These are phyloP conservation scores for Phytophthora quininea DNA, from an alignment of 352 stramenopile genomes.

Conservation along the genomic window DNA sequence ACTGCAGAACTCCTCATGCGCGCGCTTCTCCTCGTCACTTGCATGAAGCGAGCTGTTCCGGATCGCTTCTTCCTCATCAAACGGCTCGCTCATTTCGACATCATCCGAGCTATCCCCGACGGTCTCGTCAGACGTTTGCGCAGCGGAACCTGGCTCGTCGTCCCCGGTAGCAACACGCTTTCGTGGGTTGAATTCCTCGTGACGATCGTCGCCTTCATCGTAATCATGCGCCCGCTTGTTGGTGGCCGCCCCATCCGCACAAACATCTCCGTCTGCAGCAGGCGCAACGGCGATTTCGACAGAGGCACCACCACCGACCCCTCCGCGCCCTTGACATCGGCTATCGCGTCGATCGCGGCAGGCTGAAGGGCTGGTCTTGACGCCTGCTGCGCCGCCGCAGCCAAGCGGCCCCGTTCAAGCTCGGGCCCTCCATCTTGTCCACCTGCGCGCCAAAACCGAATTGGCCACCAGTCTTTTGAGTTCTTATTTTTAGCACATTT, in stretches of 20 bases:
- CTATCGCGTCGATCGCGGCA: not conserved
- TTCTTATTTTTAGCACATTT: no score
- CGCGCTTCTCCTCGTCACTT: constrained; percentile 26
- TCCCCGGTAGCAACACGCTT: constrained; percentile 30
- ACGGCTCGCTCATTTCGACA: constrained; percentile 35
- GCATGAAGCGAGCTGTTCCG: constrained; percentile 10
- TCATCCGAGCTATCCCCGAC: constrained; percentile 40
- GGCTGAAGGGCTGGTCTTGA: not conserved
- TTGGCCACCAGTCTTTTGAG: no score
- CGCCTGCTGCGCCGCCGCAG: constrained; percentile 1
- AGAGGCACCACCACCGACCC: not conserved
- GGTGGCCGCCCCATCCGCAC: not conserved
- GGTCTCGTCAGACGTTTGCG: constrained; percentile 32
- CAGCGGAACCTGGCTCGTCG: constrained; percentile 11
- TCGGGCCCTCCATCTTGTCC: constrained; percentile 16
- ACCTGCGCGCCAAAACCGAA: constrained; percentile 10
- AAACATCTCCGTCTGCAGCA: constrained; percentile 1
- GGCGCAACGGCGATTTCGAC: not conserved
- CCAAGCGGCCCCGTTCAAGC: not conserved
- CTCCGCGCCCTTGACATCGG: not conserved
- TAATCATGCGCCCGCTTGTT: constrained; percentile 32
- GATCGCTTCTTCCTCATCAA: constrained; percentile 26
- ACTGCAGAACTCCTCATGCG: constrained; percentile 37
- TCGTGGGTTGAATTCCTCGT: constrained; percentile 4
- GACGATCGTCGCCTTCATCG: constrained; percentile 1